phyloP scores from a whole-genome alignment of 228 moss, liverwort and hornwort species.

The Sphagnum magellanicum region DNA sequence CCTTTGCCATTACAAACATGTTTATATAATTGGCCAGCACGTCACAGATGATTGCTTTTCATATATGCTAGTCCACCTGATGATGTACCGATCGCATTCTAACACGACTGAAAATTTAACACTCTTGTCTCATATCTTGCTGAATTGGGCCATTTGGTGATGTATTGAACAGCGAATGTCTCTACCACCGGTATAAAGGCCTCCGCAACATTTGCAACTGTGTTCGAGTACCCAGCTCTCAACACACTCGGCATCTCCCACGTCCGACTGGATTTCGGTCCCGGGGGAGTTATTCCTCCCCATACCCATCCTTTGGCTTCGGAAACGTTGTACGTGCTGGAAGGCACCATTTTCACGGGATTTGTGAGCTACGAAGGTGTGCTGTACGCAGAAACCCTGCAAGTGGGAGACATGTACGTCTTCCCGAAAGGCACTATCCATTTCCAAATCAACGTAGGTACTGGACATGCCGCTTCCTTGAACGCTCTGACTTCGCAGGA shows the following conservation, averaged over 20 bases:
- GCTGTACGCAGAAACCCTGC: slow-evolving; percentile 16
- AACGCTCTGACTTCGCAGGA: slow-evolving; percentile 28
- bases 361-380: slow-evolving; percentile 12
- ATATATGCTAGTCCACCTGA: too few relatives aligned
- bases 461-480: slow-evolving; percentile 19
- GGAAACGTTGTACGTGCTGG: slow-evolving; percentile 15
- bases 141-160: too few relatives aligned
- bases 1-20: too few relatives aligned
- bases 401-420: slow-evolving; percentile 6
- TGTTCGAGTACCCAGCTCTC: slow-evolving; percentile 1
- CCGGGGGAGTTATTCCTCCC: slow-evolving; percentile 25
- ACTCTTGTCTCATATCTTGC: too few relatives aligned
- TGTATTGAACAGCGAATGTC: too few relatives aligned
- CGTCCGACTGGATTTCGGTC: slow-evolving; percentile 19
- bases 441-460: slow-evolving; percentile 28
- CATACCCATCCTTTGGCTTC: slow-evolving; percentile 34
- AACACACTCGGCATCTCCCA: slow-evolving; percentile 16
- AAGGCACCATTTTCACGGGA: slow-evolving; percentile 16
- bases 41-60: too few relatives aligned
- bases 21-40: too few relatives aligned
- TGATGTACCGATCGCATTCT: too few relatives aligned
- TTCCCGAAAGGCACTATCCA: slow-evolving; percentile 16
- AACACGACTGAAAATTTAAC: too few relatives aligned
- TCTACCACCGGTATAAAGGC: too few relatives aligned
- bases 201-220: too few relatives aligned